These are phyloP conservation scores for Metarhizium anisopliae DNA, from an alignment of 2,329 filamentous ascomycete genomes.

Conservation along the genomic window DNA sequence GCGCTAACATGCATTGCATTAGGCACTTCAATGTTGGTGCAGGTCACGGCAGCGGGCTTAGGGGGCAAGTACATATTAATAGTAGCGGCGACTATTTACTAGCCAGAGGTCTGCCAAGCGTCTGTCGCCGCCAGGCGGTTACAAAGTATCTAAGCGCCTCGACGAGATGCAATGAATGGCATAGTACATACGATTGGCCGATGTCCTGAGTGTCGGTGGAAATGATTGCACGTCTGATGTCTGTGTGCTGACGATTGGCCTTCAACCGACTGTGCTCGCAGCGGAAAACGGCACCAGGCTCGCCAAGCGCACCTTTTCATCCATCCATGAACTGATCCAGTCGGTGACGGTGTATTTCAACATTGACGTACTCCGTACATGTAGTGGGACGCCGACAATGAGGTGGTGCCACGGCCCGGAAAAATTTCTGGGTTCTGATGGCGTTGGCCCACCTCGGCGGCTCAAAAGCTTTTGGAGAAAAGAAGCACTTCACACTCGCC, in stretches of 20 bases:
- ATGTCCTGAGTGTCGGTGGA: neutral
- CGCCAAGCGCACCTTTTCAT: no score
- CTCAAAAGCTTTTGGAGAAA: neutral
- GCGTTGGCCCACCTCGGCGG: conserved; percentile 1
- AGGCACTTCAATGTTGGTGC: neutral
- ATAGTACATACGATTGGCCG: neutral
- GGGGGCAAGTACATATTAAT: neutral
- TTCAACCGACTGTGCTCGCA: no score
- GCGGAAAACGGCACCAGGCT: no score
- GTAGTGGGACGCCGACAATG: no score
- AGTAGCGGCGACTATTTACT: neutral
- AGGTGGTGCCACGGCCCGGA: neutral
- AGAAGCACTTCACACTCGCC: neutral
- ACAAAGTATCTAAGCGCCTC: neutral
- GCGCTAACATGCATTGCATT: neutral
- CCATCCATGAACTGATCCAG: no score
- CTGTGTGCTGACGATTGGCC: no score
- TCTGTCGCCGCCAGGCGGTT: neutral
- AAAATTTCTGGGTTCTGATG: neutral
- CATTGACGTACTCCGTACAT: no score
- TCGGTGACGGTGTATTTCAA: no score
- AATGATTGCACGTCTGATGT: no score
- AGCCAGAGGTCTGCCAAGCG: neutral
- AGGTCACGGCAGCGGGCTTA: neutral
- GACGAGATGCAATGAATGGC: neutral